Conservation (phyloP, 345 rosid species). For the Triadica sebifera region DNA sequence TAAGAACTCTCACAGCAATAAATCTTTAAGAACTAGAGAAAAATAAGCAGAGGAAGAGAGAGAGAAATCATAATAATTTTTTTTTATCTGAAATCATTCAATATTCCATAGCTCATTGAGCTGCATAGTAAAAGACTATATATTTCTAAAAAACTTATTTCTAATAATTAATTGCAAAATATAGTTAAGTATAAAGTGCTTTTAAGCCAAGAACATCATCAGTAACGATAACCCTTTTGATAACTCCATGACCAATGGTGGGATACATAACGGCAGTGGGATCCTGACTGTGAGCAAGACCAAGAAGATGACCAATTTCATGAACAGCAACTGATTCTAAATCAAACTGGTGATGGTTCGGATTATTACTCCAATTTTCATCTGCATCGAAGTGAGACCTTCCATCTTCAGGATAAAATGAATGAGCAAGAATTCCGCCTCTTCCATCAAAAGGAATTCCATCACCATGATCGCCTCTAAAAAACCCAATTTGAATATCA, state of each 20-base stretch:
- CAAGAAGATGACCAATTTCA: constrained; percentile 48
- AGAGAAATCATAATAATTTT: no score
- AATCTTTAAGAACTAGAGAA: no score
- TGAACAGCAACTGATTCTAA: constrained; percentile 37
- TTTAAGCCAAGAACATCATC: constrained; percentile 39
- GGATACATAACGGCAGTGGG: constrained; percentile 34
- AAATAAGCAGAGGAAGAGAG: no score
- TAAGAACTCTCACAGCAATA: no score
- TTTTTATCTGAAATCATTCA: no score
- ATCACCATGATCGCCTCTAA: no score
- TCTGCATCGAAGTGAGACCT: constrained; percentile 35
- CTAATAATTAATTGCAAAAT: no score
- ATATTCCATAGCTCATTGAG: no score
- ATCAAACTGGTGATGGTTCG: neutral
- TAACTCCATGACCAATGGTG: neutral
- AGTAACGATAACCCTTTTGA: constrained; percentile 16
- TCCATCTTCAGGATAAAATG: constrained; percentile 26
- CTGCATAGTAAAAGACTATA: no score
- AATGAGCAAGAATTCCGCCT: constrained; percentile 26
- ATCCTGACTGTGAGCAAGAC: constrained; percentile 34
- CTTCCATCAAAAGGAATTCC: constrained; percentile 9
- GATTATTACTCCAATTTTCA: constrained; percentile 19
- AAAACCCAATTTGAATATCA: no score
- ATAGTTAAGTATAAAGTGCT: constrained; percentile 25
- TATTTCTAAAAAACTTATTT: no score